Evolutionary conservation across 805 yeast species (phyloP), one percentile per base, ranked within the genome.

Genomic region (Saccharomyces paradoxus): DNA sequence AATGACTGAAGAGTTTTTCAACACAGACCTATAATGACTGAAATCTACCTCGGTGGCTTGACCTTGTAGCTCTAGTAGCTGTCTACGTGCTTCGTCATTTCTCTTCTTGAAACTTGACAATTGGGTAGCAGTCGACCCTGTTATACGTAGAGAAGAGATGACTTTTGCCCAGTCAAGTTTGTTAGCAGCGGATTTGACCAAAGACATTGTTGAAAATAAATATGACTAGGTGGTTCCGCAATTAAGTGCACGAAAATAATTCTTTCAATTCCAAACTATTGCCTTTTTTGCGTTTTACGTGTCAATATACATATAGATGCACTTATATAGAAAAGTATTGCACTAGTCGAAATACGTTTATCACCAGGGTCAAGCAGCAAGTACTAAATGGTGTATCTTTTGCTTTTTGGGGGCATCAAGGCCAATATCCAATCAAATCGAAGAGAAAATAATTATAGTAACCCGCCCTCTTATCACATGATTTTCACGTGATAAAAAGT

Each of bases 161-260:
- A 94, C 84, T 77, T 86, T 86, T 69, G 94, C 84, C 97, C 98
- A 94, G 81, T 94, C 96, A 74, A 92, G 78, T 78, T 90, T 92
- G 69, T 87, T 78, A 67, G 92, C 83, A 63, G 89, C 87, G 65
- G 84, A 77, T 60, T 65, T 70, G 47, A 69, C 72, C 59, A 70
- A 60, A 50, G 72, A 64, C 73, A 69, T 69, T n/a, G 31, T 56
- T 13, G 13, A 12, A 29, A 8, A 10, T 3, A 14, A 22, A 31
- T 31, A 28, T 47, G 44, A 14, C 4, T 31, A 10, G 22, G 30
- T 37, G 24, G 13, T 37, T 17, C 44, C 17, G 41, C 37, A 32
- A 14, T 26, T 26, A n/a, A 0, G 49, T 41, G 24, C 14, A 12
- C 24, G 10, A 50, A 27, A 17, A 44, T 22, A 17, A 22, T n/a